A percentile compares a stretch with the other conserved stretches of the same genome.
Conservation (phyloP, 768 basidiomycete genomes). For the Fomitopsis serialis region DNA sequence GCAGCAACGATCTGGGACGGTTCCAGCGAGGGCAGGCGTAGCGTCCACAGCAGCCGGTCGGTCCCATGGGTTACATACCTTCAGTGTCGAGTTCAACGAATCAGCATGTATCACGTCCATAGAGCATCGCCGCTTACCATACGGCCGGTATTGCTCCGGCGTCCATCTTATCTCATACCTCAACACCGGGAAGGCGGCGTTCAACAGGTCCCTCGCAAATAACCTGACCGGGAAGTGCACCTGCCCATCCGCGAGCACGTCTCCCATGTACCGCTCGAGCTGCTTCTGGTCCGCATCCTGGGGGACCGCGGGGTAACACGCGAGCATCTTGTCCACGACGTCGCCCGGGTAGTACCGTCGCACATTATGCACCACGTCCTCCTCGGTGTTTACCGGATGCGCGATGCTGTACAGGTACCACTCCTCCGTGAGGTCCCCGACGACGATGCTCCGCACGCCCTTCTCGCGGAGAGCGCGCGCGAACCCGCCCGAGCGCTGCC, state of each 20-base stretch:
- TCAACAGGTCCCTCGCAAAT: constrained; percentile 52
- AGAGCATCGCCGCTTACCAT: constrained; percentile 35
- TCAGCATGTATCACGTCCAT: not conserved
- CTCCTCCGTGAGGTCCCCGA: constrained; percentile 71
- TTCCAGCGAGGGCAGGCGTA: constrained; percentile 46
- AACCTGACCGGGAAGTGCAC: constrained; percentile 66
- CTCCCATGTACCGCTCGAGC: constrained; percentile 44
- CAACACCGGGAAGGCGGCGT: constrained; percentile 54
- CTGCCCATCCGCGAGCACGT: constrained; percentile 55
- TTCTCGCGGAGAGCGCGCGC: constrained; percentile 47
- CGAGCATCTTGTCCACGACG: constrained; percentile 40
- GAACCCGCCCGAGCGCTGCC: constrained; percentile 60
- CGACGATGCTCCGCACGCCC: constrained; percentile 54
- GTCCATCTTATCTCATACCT: constrained; percentile 70
- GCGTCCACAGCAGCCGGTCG: constrained; percentile 59
- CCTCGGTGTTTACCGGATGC: constrained; percentile 44
- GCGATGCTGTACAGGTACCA: constrained; percentile 77
- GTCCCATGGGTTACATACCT: constrained; percentile 69
- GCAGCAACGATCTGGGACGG: constrained; percentile 43
- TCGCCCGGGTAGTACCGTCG: constrained; percentile 53
- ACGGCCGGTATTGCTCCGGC: constrained; percentile 49
- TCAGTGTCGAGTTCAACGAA: constrained; percentile 18
- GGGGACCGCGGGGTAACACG: constrained; percentile 36
- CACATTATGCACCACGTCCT: constrained; percentile 54
- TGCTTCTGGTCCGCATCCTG: constrained; percentile 39